Evolutionary conservation across 2,329 filamentous ascomycete species (phyloP).

Genomic region (Phaeophleospora eucalypticola): DNA sequence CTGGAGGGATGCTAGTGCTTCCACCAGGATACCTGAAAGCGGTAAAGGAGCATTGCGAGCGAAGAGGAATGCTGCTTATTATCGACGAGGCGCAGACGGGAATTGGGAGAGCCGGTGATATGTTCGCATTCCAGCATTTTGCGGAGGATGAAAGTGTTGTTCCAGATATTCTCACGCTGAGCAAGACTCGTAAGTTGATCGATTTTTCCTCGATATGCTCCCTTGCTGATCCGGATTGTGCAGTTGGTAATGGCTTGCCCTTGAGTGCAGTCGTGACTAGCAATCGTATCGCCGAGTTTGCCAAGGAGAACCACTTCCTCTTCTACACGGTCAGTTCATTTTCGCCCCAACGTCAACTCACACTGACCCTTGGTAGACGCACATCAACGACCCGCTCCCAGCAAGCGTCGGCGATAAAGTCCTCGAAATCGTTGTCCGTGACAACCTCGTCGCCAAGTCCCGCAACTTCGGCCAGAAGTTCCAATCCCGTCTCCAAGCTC

Average conservation of each 20-base stretch:
- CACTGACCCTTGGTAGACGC: constrained; percentile 16
- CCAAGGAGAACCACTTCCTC: constrained; percentile 24
- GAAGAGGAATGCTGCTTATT: constrained; percentile 55
- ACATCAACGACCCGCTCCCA: constrained; percentile 31
- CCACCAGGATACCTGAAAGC: constrained; percentile 56
- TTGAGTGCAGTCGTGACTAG: constrained; percentile 29
- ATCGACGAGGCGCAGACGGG: constrained; percentile 60
- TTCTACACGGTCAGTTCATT: constrained; percentile 22
- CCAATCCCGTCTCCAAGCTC: constrained; percentile 17
- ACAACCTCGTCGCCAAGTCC: constrained; percentile 23
- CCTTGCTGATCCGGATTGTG: background rate
- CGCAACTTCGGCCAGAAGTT: constrained; percentile 21
- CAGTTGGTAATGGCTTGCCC: constrained; percentile 30
- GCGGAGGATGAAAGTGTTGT: constrained; percentile 40
- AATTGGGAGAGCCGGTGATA: constrained; percentile 51
- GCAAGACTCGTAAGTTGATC: constrained; percentile 23
- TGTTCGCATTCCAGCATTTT: constrained; percentile 56
- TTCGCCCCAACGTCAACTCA: background rate
- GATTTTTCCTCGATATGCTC: background rate
- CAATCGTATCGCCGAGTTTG: constrained; percentile 19
- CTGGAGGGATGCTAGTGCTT: constrained; percentile 57
- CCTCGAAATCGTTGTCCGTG: constrained; percentile 30
- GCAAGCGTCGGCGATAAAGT: constrained; percentile 31
- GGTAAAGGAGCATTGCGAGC: constrained; percentile 52
- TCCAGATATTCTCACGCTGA: constrained; percentile 46